These are phyloP conservation scores for Leptographium lundbergii DNA, from an alignment of 2,329 filamentous ascomycete species.

Conservation along the genomic window DNA sequence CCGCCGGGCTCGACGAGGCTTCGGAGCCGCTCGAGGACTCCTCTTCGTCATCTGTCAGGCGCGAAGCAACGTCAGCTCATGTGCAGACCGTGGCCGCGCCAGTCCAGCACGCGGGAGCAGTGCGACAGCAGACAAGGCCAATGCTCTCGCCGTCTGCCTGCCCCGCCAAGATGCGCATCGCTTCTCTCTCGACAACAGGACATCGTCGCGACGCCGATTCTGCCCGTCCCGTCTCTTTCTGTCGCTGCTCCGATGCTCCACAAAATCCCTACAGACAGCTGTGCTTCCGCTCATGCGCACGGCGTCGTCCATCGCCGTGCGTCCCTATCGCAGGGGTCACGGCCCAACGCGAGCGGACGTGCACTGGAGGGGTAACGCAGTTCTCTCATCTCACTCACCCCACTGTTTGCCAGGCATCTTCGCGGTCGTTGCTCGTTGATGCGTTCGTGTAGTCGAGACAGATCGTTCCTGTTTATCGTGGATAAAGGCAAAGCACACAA, in stretches of 20 bases:
- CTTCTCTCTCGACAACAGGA: no score
- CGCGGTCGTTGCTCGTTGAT: not conserved
- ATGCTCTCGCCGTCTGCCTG: no score
- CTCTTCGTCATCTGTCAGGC: constrained; percentile 22
- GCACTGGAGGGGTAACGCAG: not conserved
- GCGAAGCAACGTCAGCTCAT: not conserved
- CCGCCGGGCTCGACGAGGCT: constrained; percentile 25
- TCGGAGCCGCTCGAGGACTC: constrained; percentile 22
- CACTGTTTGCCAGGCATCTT: constrained; percentile 26
- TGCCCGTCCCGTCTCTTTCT: not conserved
- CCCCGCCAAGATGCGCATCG: not conserved
- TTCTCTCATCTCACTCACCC: constrained; percentile 20
- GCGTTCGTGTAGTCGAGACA: not conserved
- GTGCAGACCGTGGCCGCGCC: not conserved
- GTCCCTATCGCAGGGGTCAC: not conserved
- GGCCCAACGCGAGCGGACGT: no score
- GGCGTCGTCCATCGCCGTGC: not conserved
- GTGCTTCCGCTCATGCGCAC: not conserved
- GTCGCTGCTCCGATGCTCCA: not conserved
- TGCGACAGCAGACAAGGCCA: no score
- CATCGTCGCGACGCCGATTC: not conserved
- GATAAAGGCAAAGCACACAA: not conserved
- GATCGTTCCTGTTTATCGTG: not conserved
- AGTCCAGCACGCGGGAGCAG: not conserved
- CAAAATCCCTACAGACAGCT: no score